These are phyloP conservation scores for Flaveria trinervia DNA, from an alignment of 129 eudicot genomes.

Conservation along the genomic window DNA sequence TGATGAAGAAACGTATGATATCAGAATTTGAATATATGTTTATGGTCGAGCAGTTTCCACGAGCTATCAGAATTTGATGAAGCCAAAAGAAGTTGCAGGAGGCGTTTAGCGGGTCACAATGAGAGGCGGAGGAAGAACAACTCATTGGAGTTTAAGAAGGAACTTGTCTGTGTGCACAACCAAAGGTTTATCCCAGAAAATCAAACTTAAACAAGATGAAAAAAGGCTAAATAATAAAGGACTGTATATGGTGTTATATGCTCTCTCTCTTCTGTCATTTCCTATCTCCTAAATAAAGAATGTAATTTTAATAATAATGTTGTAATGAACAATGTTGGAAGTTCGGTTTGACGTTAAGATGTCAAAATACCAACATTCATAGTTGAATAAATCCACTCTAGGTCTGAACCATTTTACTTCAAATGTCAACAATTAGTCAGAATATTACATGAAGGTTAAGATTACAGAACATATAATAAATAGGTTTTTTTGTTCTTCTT, in stretches of 20 bases:
- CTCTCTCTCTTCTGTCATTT: neutral
- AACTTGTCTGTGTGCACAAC: conserved; percentile 41
- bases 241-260: neutral
- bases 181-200: conserved; percentile 40
- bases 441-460: neutral
- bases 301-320: neutral
- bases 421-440: neutral
- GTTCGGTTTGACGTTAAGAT: no score
- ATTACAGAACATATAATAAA: neutral
- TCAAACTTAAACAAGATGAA: conserved; percentile 44
- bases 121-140: conserved; percentile 68
- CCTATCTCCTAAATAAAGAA: neutral
- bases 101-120: conserved; percentile 69
- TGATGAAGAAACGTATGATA: no score
- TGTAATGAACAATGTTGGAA: neutral
- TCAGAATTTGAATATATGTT: no score
- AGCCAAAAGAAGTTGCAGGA: conserved; percentile 70
- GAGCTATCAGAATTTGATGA: conserved; percentile 72
- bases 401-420: neutral
- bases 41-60: conserved; percentile 45
- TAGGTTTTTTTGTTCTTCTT: neutral
- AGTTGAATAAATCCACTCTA: neutral
- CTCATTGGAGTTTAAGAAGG: conserved; percentile 41
- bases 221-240: neutral
- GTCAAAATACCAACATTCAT: neutral